These are phyloP conservation scores for Chlorella ohadii DNA, from an alignment of 139 green algal genomes.

Conservation along the genomic window DNA sequence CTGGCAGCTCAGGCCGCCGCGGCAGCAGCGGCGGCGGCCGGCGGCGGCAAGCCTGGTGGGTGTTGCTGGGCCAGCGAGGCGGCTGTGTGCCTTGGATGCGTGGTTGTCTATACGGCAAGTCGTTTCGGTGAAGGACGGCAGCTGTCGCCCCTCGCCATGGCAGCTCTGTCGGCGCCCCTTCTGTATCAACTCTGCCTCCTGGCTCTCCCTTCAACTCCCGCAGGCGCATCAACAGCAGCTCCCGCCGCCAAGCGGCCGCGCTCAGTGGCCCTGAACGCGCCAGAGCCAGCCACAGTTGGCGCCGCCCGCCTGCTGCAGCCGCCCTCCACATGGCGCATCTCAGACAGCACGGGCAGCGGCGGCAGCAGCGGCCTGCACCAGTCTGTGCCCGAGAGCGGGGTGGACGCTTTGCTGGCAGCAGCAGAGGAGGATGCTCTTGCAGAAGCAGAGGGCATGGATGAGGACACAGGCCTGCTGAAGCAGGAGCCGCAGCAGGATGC, in stretches of 20 bases:
- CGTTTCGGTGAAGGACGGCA: too few relatives aligned
- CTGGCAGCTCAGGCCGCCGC: background rate
- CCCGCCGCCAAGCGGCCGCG: too few relatives aligned
- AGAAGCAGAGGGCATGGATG: background rate
- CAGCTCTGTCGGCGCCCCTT: too few relatives aligned
- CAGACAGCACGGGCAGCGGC: background rate
- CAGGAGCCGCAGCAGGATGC: background rate
- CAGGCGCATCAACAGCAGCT: background rate
- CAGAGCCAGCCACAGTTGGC: background rate
- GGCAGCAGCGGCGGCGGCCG: background rate
- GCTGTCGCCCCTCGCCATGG: too few relatives aligned
- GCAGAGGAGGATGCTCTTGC: background rate
- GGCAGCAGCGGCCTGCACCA: background rate
- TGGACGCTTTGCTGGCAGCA: background rate
- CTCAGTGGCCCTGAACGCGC: background rate
- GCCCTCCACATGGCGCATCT: background rate
- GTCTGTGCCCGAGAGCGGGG: background rate
- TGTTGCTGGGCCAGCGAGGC: too few relatives aligned
- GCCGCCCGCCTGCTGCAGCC: background rate
- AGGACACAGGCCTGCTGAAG: background rate
- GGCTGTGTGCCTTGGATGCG: too few relatives aligned
- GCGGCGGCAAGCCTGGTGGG: background rate
- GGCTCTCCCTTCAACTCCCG: background rate
- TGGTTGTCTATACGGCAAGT: too few relatives aligned
- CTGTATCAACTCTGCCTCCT: background rate